Conservation (phyloP, 306 rosid genomes). For the Vachellia collinsii region DNA sequence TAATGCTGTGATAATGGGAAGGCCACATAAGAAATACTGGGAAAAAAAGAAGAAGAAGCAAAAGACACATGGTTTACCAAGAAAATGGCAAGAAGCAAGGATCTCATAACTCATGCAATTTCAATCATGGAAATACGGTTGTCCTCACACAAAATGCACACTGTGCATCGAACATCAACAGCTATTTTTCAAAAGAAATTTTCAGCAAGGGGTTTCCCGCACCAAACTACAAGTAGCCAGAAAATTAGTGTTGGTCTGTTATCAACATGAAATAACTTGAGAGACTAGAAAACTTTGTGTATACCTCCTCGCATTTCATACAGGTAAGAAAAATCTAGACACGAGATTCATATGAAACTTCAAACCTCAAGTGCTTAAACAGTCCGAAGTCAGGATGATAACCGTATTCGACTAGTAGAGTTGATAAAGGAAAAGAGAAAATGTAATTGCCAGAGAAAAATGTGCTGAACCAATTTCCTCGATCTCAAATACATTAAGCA, state of each 20-base stretch:
- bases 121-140: not conserved
- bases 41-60: not conserved
- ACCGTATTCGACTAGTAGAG: not conserved
- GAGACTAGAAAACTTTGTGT: not conserved
- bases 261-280: not conserved
- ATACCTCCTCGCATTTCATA: not conserved
- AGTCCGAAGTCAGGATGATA: not conserved
- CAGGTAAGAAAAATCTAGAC: not conserved
- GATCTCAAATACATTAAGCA: not conserved
- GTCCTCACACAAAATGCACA: not conserved
- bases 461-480: not conserved
- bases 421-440: not conserved
- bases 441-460: not conserved
- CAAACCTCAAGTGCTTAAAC: not conserved
- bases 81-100: not conserved
- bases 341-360: not conserved
- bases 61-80: not conserved
- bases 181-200: not conserved
- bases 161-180: not conserved
- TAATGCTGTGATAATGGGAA: not conserved
- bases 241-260: not conserved
- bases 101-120: not conserved
- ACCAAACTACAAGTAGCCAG: not conserved
- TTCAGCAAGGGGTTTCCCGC: slow-evolving; percentile 3
- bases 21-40: not conserved